Percentiles rank a stretch among this genome's conserved stretches.
phyloP scores from a whole-genome alignment of 2,329 filamentous ascomycete species.

The Calonectria multiphialidica region DNA sequence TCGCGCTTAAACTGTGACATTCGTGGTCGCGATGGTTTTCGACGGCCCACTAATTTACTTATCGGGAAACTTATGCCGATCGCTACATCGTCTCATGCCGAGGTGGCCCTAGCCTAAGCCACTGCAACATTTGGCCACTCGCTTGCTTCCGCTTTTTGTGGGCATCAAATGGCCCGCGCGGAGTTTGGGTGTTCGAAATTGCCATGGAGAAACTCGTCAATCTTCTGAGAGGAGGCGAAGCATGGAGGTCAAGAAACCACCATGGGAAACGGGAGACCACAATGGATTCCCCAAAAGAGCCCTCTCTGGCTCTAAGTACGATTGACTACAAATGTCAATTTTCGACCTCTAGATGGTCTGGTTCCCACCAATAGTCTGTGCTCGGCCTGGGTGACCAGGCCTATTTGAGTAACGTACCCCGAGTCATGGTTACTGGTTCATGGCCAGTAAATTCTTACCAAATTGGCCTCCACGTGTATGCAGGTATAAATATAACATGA shows the following conservation, averaged over 20 bases:
- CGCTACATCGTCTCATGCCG: not conserved
- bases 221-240: not conserved
- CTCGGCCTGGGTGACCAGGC: not conserved
- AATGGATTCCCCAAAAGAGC: not conserved
- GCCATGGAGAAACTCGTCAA: not conserved
- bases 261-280: not conserved
- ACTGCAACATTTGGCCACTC: not conserved
- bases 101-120: not conserved
- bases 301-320: no score
- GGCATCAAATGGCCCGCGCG: not conserved
- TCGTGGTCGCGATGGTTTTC: not conserved
- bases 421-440: not conserved
- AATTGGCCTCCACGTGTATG: slow-evolving; percentile 7
- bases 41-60: not conserved
- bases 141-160: not conserved
- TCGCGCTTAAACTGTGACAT: not conserved
- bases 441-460: not conserved
- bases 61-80: not conserved
- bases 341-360: not conserved
- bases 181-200: not conserved
- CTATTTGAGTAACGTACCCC: slow-evolving; percentile 5
- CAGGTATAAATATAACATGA: not conserved
- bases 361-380: not conserved
- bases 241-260: not conserved
- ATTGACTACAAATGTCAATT: not conserved